Evolutionary conservation across 768 basidiomycete species (phyloP).

Genomic region (Ramaria sp.): DNA sequence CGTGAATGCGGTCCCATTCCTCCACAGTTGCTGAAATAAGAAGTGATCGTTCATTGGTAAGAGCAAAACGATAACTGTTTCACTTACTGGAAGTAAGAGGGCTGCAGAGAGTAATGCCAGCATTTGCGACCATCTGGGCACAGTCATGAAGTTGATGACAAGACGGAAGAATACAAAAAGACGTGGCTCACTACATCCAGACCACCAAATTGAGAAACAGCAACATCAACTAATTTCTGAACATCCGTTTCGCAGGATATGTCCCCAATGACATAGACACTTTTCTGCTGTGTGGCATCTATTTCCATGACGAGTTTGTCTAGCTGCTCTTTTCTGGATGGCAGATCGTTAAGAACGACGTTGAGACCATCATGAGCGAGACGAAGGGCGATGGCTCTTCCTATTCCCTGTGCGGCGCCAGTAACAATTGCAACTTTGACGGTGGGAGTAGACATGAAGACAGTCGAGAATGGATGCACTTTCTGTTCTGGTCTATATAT

Average conservation of each 20-base stretch:
- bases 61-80: not conserved
- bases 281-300: slow-evolving; percentile 13
- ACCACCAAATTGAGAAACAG: slow-evolving; percentile 17
- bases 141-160: not conserved
- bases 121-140: slow-evolving; percentile 16
- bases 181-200: slow-evolving; percentile 21
- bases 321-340: slow-evolving; percentile 8
- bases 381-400: slow-evolving; percentile 16
- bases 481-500: too few relatives aligned
- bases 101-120: slow-evolving; percentile 12
- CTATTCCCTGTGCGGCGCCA: slow-evolving; percentile 19
- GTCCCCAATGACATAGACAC: slow-evolving; percentile 17
- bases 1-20: slow-evolving; percentile 23
- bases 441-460: not conserved
- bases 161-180: not conserved
- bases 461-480: too few relatives aligned
- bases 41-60: not conserved
- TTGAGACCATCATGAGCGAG: slow-evolving; percentile 17
- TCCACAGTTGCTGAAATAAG: slow-evolving; percentile 20
- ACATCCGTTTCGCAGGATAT: slow-evolving; percentile 22
- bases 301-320: slow-evolving; percentile 21
- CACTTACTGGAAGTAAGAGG: slow-evolving; percentile 4
- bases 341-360: slow-evolving; percentile 19
- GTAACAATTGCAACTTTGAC: slow-evolving; percentile 19
- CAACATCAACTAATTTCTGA: slow-evolving; percentile 17